These are phyloP conservation scores for Penicillium freii DNA, from an alignment of 2,329 filamentous ascomycete genomes.

Conservation along the genomic window DNA sequence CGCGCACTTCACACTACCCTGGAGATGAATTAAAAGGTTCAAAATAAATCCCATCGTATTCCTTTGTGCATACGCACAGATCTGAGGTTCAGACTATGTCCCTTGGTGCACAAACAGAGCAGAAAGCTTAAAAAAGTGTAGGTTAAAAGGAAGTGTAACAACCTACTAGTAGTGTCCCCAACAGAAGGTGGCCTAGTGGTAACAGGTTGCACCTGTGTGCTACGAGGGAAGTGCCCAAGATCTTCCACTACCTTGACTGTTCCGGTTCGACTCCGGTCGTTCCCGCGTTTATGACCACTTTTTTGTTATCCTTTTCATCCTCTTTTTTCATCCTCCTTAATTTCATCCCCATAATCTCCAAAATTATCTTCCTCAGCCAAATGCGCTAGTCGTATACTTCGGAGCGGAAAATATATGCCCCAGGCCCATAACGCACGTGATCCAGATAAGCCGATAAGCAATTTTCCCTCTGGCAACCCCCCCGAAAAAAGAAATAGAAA, in stretches of 20 bases:
- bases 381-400: background rate
- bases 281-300: too few species aligned
- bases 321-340: too few species aligned
- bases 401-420: conserved; percentile 1
- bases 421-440: background rate
- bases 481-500: conserved; percentile 3
- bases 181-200: background rate
- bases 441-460: conserved; percentile 11
- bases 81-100: background rate
- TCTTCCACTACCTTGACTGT: background rate
- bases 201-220: background rate
- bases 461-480: conserved; percentile 13
- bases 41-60: background rate
- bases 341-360: background rate
- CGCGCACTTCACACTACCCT: background rate
- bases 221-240: background rate
- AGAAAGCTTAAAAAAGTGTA: too few species aligned
- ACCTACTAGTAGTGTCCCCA: background rate
- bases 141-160: background rate
- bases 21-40: too few species aligned
- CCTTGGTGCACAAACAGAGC: background rate
- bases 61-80: background rate
- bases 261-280: background rate
- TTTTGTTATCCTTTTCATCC: too few species aligned
- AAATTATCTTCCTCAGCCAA: background rate